phyloP scores from a whole-genome alignment of 305 asterid genomes.

The Rubia tinctorum region DNA sequence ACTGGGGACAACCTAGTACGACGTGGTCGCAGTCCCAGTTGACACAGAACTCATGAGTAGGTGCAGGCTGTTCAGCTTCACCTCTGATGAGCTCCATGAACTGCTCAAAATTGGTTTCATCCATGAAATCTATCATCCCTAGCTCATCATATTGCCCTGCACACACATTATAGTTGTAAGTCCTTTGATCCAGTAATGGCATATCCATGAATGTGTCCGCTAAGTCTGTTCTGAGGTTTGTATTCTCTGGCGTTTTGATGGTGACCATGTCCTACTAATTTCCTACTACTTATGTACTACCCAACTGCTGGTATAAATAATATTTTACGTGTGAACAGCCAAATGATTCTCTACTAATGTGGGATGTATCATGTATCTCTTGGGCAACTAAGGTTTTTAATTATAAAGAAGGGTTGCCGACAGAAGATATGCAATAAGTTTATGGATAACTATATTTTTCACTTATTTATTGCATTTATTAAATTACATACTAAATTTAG shows the following conservation, averaged over 20 bases:
- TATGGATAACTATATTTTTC: too few species aligned
- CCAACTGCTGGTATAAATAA: background rate
- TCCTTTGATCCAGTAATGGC: background rate
- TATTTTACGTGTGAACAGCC: background rate
- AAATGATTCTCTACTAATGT: background rate
- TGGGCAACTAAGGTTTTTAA: background rate
- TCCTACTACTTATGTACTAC: background rate
- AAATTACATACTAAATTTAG: too few species aligned
- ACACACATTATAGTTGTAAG: background rate
- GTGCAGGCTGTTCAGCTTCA: background rate
- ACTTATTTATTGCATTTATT: too few species aligned
- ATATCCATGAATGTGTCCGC: background rate
- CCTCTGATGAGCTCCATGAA: constrained; percentile 4
- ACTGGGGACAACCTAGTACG: background rate
- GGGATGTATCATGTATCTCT: too few species aligned
- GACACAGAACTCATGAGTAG: background rate
- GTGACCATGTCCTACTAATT: background rate
- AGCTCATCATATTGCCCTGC: background rate
- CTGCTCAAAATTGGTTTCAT: constrained; percentile 1
- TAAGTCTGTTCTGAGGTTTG: background rate
- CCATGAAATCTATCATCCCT: background rate
- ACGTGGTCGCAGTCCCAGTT: constrained; percentile 1
- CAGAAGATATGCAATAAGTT: too few species aligned
- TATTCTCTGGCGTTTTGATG: background rate
- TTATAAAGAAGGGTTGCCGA: too few species aligned